phyloP scores from a whole-genome alignment of 305 asterid species.

The Solanum hybrid region DNA sequence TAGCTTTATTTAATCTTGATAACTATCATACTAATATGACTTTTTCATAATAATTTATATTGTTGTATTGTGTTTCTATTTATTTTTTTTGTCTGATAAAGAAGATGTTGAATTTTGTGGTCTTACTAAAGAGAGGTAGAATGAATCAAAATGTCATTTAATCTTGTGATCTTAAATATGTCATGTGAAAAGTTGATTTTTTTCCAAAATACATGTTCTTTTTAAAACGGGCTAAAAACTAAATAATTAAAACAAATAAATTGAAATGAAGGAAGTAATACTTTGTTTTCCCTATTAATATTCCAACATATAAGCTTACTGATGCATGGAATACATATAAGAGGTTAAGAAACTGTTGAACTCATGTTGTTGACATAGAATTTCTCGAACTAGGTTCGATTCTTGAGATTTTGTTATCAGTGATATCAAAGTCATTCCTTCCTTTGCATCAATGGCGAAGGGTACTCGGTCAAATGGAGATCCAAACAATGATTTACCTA shows the following conservation, averaged over 20 bases:
- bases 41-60: background rate
- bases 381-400: background rate
- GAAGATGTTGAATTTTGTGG: background rate
- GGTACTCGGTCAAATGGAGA: background rate
- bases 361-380: background rate
- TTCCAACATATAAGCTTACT: background rate
- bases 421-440: background rate
- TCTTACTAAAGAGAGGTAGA: background rate
- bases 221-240: background rate
- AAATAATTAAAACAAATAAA: background rate
- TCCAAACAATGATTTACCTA: background rate
- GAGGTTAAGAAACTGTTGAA: background rate
- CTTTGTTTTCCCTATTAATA: background rate
- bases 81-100: background rate
- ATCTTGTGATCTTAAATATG: background rate
- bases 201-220: background rate
- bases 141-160: background rate
- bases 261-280: background rate
- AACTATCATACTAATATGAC: background rate
- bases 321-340: background rate
- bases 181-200: background rate
- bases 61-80: background rate
- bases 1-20: background rate
- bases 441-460: background rate
- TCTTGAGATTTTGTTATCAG: background rate